Evolutionary conservation across 2,329 filamentous ascomycete genomes (phyloP), one percentile per base, ranked within the genome.

Genomic region (Grosmannia clavigera): DNA sequence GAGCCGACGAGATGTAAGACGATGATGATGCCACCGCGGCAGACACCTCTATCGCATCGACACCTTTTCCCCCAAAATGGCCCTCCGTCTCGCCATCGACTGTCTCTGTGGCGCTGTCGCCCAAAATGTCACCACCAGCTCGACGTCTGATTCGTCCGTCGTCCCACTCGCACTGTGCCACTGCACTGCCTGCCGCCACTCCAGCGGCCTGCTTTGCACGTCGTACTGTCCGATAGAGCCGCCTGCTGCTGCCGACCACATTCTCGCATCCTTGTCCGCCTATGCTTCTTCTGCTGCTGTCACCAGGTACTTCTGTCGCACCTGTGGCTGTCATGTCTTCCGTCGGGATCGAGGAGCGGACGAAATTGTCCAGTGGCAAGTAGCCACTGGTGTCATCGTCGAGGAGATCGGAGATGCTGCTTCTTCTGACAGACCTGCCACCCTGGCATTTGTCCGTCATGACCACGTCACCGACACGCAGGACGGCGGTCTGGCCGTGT

Each of bases 241-340:
- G 19, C 57, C 55, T 1, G 46, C 48, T 0, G 66, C 67, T 0
- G 22, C 22, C 22, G 31, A 51, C 60, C 22, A 16, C 2, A 5
- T 59, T 10, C 11, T 66, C 0, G 46, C 58, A 0, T 61, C 60
- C 1, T 62, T 73, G 25, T 43, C 55, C 11, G 53, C 50, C 22
- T 66, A 65, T n/a, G 29, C 64, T 1, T 58, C 64, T 1, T 61
- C 62, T 0, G 35, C 60, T 0, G 46, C 46, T 2, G 63, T 64
- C 2, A 67, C 63, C 1, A 65, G 70, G 5, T 73, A 72, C 62
- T 77, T 77, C 61, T 77, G 75, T 60, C 59, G 61, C 0, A 67
- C 58, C 1, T 77, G 75, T 55, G 74, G 75, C 1, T 76, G 75
- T 55, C 75, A 77, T 57, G 48, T 76, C 22, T 74, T 75, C 58